Evolutionary conservation across 2,329 filamentous ascomycete genomes (phyloP).

Genomic region (Calonectria honghensis): DNA sequence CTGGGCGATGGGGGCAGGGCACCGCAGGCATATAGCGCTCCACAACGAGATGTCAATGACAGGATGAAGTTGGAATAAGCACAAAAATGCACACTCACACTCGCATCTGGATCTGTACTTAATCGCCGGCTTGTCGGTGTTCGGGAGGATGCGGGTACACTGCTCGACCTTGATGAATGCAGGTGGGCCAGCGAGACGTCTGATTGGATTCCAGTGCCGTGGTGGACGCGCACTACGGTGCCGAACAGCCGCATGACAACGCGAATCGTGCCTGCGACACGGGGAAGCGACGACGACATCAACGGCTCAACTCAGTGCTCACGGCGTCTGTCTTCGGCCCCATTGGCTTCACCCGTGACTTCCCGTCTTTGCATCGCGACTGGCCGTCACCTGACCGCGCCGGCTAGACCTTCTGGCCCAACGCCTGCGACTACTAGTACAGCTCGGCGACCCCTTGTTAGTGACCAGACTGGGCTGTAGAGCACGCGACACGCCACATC

Average conservation of each 20-base stretch:
- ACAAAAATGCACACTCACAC: background rate
- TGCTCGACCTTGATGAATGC: slow-evolving; percentile 10
- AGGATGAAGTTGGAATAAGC: slow-evolving; percentile 19
- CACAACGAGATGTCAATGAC: background rate
- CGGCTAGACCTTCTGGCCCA: background rate
- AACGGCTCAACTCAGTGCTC: background rate
- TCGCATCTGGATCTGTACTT: background rate
- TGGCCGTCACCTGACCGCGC: background rate
- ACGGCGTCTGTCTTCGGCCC: background rate
- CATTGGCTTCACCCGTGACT: slow-evolving; percentile 11
- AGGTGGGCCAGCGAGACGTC: slow-evolving; percentile 5
- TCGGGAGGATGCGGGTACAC: slow-evolving; percentile 29
- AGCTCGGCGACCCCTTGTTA: slow-evolving; percentile 18
- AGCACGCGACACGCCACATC: slow-evolving; percentile 29
- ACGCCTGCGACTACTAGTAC: slow-evolving; percentile 5
- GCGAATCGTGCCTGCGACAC: background rate
- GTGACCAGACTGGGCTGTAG: slow-evolving; percentile 1
- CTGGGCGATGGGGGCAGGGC: background rate
- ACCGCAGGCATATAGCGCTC: background rate
- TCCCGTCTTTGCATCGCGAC: background rate
- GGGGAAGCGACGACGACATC: slow-evolving; percentile 1
- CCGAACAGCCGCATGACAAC: slow-evolving; percentile 25
- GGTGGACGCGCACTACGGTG: slow-evolving; percentile 30
- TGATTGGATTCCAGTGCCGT: slow-evolving; percentile 32
- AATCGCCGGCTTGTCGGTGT: background rate